Evolutionary conservation across 1,139 yeast genomes (phyloP), one percentile per base, ranked within the genome.

Genomic region (Arxiozyma bovina): DNA sequence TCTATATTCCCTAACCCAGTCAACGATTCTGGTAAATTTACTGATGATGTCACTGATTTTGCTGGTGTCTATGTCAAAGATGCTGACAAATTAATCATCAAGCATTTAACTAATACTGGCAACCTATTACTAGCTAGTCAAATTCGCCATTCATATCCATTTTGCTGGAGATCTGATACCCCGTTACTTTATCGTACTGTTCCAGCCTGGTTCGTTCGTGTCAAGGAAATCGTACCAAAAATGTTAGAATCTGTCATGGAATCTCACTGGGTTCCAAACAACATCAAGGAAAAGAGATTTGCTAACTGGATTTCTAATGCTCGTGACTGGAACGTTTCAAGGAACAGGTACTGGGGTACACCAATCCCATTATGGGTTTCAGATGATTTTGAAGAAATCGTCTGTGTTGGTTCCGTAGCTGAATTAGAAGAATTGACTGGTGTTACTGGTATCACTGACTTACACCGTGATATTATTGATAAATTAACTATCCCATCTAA

Each of bases 131-230:
- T 84, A 51, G 85, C 83, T 58, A 77, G 89, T 50, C 98, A 93
- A 77, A 77, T 93, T 60, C 83, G 84, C 76, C 99, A 93, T 79
- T 86, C 96, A 72, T 93, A 93, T 73, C 99, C 99, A 66, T 93
- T 93, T 85, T 93, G 99, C 77, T 93, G 99, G 99, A 86, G 99
- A 80, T 91, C 98, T 3, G 99, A 93, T 70, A 94, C 99, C 45
- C 99, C 99, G 52, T 82, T 93, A 71, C 74, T 93, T 63, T 94
- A 93, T 77, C 85, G 96, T 76, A 84, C 96, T 50, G 97, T 93
- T 60, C 99, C 99, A 51, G 94, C 98, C 40, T 93, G 99, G 99
- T 94, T 94, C 66, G 95, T 93, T 57, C 87, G 96, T 71, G 86
- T 93, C 56, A 82, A 81, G 60, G 91, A 88, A 58, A 79, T 87